These are phyloP conservation scores for Colletotrichum tofieldiae DNA, from an alignment of 2,329 filamentous ascomycete genomes.

Conservation along the genomic window DNA sequence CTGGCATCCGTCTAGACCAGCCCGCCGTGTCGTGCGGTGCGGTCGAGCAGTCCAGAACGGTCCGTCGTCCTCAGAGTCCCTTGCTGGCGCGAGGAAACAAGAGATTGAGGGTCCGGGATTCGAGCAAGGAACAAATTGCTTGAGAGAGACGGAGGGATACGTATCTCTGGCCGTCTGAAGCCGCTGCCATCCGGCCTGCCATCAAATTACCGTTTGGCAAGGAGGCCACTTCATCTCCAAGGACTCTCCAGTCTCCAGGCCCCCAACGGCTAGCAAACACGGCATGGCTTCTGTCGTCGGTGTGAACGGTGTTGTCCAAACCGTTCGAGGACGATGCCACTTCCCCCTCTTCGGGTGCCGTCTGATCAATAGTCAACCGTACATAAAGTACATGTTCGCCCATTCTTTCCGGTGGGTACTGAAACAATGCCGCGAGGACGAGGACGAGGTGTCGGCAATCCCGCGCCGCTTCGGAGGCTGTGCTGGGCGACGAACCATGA, in stretches of 20 bases:
- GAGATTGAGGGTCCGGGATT: conserved; percentile 40
- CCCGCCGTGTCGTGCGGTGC: conserved; percentile 31
- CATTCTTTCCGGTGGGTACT: conserved; percentile 37
- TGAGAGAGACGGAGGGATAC: neutral
- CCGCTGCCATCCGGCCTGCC: neutral
- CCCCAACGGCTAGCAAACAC: neutral
- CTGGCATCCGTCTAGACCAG: conserved; percentile 35
- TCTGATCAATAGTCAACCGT: neutral
- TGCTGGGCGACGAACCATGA: too few relatives aligned
- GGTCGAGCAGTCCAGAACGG: conserved; percentile 36
- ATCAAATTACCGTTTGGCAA: conserved; percentile 11
- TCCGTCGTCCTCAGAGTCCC: conserved; percentile 5
- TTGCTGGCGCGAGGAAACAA: conserved; percentile 38
- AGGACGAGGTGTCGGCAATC: too few relatives aligned
- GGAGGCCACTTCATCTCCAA: neutral
- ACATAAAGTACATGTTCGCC: conserved; percentile 15
- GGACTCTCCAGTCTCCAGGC: neutral
- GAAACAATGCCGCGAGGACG: conserved; percentile 25
- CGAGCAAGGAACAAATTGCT: conserved; percentile 35
- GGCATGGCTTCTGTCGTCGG: neutral
- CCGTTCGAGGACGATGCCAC: too few relatives aligned
- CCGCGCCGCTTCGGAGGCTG: too few relatives aligned
- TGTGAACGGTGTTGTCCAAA: neutral
- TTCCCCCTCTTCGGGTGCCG: too few relatives aligned
- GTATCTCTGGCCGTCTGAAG: neutral